Evolutionary conservation across 345 rosid species (phyloP), one percentile per base, ranked within the genome.

Genomic region (Reutealis trisperma): DNA sequence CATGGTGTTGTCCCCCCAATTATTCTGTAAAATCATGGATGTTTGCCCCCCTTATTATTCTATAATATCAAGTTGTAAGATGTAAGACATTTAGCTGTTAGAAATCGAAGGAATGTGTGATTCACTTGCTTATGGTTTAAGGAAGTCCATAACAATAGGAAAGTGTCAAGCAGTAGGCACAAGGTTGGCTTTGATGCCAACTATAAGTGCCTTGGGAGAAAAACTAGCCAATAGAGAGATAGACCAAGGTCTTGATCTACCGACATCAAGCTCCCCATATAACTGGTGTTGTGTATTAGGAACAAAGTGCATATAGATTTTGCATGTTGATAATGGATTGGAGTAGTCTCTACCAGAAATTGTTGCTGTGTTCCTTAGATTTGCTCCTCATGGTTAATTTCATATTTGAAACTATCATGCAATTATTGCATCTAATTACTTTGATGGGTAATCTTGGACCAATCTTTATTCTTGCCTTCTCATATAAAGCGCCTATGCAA

Each of bases 401-500:
- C n/a, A 12, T 11, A 14, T 68, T 44, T 47, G 41, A 14, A 68
- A 54, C 21, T 47, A 41, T 47, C 27, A 8, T 45, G 57, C 10
- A 67, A 67, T 44, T 44, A 67, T 16, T 45, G 37, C 34, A n/a
- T 67, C 55, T 66, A 32, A 27, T 11, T 52, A 27, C 16, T 57
- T 41, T 34, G 21, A 9, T 18, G 45, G 42, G 44, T 4, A 52
- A 5, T 18, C 59, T 16, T 54, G 59, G 1, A 54, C n/a, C n/a
- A 4, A 54, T 54, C 41, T 47, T 18, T 69, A 52, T 69, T 27
- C 22, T 27, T 62, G 30, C 19, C 44, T 45, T 75, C 49, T 64
- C 6, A 13, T 49, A 32, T 16, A 49, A 58, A 21, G 19, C 9
- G 55, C 15, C n/a, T 73, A 52, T 37, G 73, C n/a, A 54, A 87